Conservation (phyloP, 768 basidiomycete genomes). For the Collybia nuda region DNA sequence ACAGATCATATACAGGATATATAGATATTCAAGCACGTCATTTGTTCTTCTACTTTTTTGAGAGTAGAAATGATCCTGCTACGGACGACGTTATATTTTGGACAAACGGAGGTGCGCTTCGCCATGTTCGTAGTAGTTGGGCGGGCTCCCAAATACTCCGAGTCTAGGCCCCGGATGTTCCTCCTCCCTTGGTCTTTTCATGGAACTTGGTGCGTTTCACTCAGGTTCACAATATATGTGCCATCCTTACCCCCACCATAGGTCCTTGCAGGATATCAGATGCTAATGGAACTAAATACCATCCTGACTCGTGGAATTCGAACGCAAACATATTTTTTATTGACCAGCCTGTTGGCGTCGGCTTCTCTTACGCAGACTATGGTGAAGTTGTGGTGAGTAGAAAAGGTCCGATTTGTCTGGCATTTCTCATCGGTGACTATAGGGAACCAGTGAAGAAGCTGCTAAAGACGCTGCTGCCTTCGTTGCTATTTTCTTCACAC, state of each 20-base stretch:
- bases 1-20: constrained; percentile 44
- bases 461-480: constrained; percentile 72
- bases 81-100: constrained; percentile 2
- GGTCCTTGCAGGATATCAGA: constrained; percentile 71
- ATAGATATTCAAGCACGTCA: constrained; percentile 48
- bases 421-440: neutral
- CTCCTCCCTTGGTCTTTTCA: constrained; percentile 59
- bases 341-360: constrained; percentile 62
- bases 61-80: neutral
- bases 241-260: constrained; percentile 11
- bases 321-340: constrained; percentile 65
- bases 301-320: constrained; percentile 66
- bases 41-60: constrained; percentile 49
- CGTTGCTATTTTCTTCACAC: constrained; percentile 70
- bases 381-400: constrained; percentile 54
- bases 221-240: neutral
- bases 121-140: no score
- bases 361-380: constrained; percentile 64
- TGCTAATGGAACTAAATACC: constrained; percentile 47
- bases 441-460: constrained; percentile 67
- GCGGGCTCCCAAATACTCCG: no score
- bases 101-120: neutral
- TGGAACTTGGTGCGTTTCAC: constrained; percentile 64
- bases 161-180: constrained; percentile 34
- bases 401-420: neutral